Conservation (phyloP, 495 filamentous ascomycete genomes). For the Xeromyces bisporus region DNA sequence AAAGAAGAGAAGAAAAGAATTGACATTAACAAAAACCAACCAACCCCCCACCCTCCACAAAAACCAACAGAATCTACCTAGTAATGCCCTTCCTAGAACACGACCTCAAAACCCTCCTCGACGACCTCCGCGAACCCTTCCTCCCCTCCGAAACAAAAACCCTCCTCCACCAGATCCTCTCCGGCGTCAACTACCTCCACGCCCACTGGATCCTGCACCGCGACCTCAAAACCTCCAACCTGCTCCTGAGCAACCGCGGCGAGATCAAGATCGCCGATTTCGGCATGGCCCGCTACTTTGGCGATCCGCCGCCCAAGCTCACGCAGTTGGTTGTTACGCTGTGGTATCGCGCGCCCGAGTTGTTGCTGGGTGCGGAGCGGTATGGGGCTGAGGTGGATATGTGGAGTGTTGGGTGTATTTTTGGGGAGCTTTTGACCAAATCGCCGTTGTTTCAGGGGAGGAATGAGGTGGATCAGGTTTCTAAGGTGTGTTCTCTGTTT, state of each 20-base stretch:
- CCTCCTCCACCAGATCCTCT: slow-evolving; percentile 63
- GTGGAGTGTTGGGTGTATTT: slow-evolving; percentile 95
- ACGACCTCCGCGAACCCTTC: slow-evolving; percentile 90
- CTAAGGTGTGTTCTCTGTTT: slow-evolving; percentile 24
- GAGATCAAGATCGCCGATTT: slow-evolving; percentile 95
- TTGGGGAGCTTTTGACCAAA: slow-evolving; percentile 75
- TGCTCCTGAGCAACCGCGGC: slow-evolving; percentile 88
- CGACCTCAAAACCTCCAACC: slow-evolving; percentile 91
- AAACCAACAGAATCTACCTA: slow-evolving; percentile 64
- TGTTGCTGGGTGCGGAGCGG: slow-evolving; percentile 62
- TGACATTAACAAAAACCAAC: no score
- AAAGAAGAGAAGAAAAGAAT: no score
- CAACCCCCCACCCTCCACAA: no score
- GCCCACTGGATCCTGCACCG: slow-evolving; percentile 86
- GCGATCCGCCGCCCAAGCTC: slow-evolving; percentile 64
- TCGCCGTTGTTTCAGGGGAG: slow-evolving; percentile 78
- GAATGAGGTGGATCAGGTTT: slow-evolving; percentile 82
- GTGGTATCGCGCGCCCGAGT: slow-evolving; percentile 89
- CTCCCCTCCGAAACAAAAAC: slow-evolving; percentile 87
- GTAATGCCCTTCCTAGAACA: slow-evolving; percentile 98
- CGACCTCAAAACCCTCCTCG: slow-evolving; percentile 85
- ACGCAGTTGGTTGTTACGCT: slow-evolving; percentile 93
- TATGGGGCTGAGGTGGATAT: slow-evolving; percentile 75
- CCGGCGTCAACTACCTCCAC: slow-evolving; percentile 77
- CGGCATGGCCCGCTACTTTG: slow-evolving; percentile 86